Percentiles rank a stretch among this genome's conserved stretches.
These are phyloP conservation scores for Salix udensis DNA, from an alignment of 345 rosid genomes.

Conservation along the genomic window DNA sequence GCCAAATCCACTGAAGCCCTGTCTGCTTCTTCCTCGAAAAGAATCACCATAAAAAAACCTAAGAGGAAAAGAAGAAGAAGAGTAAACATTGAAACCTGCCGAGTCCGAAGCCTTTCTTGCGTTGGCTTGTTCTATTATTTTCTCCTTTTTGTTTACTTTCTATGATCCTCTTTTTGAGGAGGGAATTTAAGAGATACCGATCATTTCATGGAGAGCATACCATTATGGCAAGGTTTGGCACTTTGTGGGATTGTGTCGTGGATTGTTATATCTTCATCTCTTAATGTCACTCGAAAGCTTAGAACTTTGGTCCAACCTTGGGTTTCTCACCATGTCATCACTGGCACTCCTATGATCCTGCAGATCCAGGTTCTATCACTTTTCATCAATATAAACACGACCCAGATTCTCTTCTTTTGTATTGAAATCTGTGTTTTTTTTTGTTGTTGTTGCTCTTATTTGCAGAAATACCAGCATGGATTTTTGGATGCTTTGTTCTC, in stretches of 20 bases:
- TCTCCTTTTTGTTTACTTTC: background rate
- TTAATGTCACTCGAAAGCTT: slow-evolving; percentile 56
- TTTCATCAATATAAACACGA: background rate
- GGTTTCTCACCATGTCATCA: slow-evolving; percentile 54
- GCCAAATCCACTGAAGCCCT: slow-evolving; percentile 9
- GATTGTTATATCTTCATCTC: slow-evolving; percentile 62
- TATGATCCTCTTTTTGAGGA: slow-evolving; percentile 11
- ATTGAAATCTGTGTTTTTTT: background rate
- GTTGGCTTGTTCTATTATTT: background rate
- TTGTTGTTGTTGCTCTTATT: slow-evolving; percentile 1
- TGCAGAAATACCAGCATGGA: slow-evolving; percentile 64
- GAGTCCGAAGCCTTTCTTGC: background rate
- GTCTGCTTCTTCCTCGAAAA: background rate
- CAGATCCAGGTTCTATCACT: slow-evolving; percentile 63
- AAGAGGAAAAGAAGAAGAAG: background rate
- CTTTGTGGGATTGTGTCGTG: slow-evolving; percentile 65
- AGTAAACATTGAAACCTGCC: background rate
- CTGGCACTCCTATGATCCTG: slow-evolving; percentile 55
- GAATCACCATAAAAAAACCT: background rate
- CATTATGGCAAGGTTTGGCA: slow-evolving; percentile 64
- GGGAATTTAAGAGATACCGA: slow-evolving; percentile 9
- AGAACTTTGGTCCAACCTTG: slow-evolving; percentile 71
- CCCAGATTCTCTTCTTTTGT: slow-evolving; percentile 11
- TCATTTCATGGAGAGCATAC: slow-evolving; percentile 59
- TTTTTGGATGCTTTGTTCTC: slow-evolving; percentile 76